phyloP scores from a whole-genome alignment of 768 basidiomycete species.

The Psilocybe azurescens region DNA sequence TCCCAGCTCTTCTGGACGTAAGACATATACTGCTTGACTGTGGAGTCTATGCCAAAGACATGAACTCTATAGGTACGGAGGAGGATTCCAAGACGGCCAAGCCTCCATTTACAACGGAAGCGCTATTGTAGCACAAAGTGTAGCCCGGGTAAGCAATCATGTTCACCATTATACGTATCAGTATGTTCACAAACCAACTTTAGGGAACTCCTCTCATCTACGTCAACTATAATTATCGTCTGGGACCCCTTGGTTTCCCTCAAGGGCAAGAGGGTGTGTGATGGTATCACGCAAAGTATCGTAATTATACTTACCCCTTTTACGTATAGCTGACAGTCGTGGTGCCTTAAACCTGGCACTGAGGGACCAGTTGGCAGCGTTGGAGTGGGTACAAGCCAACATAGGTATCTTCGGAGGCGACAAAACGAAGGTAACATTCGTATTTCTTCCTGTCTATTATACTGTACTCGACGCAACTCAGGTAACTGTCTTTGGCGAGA shows the following conservation, averaged over 20 bases:
- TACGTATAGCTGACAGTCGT: slow-evolving; percentile 33
- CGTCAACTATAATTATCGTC: slow-evolving; percentile 45
- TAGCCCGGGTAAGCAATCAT: slow-evolving; percentile 33
- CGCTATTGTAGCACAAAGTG: slow-evolving; percentile 40
- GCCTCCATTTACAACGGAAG: slow-evolving; percentile 37
- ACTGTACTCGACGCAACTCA: slow-evolving; percentile 14
- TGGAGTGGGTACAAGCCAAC: slow-evolving; percentile 64
- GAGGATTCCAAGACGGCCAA: slow-evolving; percentile 35
- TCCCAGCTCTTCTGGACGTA: slow-evolving; percentile 47
- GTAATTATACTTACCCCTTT: background rate
- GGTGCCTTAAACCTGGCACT: slow-evolving; percentile 51
- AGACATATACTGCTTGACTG: slow-evolving; percentile 4
- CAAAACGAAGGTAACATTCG: slow-evolving; percentile 30
- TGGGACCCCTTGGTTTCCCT: slow-evolving; percentile 52
- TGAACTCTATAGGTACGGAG: slow-evolving; percentile 35
- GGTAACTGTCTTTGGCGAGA: slow-evolving; percentile 61
- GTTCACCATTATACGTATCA: background rate
- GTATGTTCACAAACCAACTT: background rate
- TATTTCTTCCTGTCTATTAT: background rate
- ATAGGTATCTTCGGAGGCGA: slow-evolving; percentile 67
- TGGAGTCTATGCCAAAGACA: background rate
- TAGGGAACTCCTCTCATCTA: slow-evolving; percentile 49
- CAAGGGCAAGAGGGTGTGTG: slow-evolving; percentile 40
- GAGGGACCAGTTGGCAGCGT: slow-evolving; percentile 48
- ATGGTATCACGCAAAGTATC: background rate